Base-by-base conservation (phyloP, 2,329 filamentous ascomycete genomes). In the Colletotrichum lindemuthianum region DNA sequence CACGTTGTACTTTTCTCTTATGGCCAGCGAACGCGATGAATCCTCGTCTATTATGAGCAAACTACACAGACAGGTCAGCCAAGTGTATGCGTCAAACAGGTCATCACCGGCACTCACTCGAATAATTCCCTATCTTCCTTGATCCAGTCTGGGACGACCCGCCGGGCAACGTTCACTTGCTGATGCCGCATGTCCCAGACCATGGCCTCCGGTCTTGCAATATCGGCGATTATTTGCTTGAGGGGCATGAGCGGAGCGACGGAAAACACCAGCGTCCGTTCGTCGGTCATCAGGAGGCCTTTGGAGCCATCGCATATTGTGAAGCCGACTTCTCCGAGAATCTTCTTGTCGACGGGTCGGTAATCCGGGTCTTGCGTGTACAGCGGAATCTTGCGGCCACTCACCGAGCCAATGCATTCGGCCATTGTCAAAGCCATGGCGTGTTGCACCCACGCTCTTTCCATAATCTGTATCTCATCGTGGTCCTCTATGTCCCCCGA, bases 141-240 rank as follows among this genome's bases (percentile, higher is more conserved):
- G 24, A 24, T 24, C 24, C 24, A 24, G 24, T 24, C 24, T 24
- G 24, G 24, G 9, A 2, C 39, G 13, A 6, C 39, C 39, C 13
- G 39, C 4, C 4, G 6, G 39, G 39, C 39, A 24, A 8, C 4
- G 43, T 45, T 45, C 43, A 4, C 24, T 24, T 24, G 24, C 24
- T 24, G 43, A 24, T 8, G 11, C 10, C n/a, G 10, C 15, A 8
- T n/a, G n/a, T 66, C 13, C 68, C 68, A 70, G 3, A 71, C 60
- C 54, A 70, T 69, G 32, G 65, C 51, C 3, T 66, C 70, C 13
- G 70, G 69, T 39, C 67, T 60, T 13, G 60, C 39, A 24, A 71
- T 34, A 7, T 72, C 70, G 2, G 67, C 51, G 7, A 69, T 45
- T 32, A 72, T 66, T 40, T 72, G 70, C 43, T 64, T 68, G 24